Evolutionary conservation across 1,284 basidiomycete genomes (phyloP).

Genomic region (Quambalaria eucalypti): DNA sequence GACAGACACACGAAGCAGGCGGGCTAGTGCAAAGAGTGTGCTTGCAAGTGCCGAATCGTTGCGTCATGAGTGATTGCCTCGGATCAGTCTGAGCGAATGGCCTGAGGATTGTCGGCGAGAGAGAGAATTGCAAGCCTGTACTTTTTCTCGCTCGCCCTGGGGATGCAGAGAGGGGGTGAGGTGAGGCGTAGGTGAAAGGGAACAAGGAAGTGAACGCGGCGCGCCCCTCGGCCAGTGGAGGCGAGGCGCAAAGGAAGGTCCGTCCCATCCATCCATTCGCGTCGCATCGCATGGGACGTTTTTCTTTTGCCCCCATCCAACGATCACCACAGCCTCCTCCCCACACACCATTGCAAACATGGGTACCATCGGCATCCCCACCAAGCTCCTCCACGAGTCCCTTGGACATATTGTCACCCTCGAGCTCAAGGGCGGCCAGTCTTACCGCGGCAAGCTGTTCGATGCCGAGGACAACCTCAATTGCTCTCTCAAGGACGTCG

Average conservation of each 20-base stretch:
- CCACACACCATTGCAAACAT: too few species aligned
- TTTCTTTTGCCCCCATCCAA: background rate
- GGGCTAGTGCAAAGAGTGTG: too few species aligned
- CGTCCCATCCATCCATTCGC: background rate
- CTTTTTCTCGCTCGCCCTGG: too few species aligned
- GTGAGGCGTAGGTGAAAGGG: too few species aligned
- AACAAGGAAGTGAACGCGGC: too few species aligned
- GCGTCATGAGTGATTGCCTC: too few species aligned
- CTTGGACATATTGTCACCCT: slow-evolving; percentile 94
- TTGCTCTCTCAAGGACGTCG: slow-evolving; percentile 91
- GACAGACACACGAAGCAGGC: too few species aligned
- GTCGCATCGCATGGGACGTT: background rate
- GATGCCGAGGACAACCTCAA: slow-evolving; percentile 98
- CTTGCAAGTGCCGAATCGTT: too few species aligned
- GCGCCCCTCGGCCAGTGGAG: slow-evolving; percentile 53
- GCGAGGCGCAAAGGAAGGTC: background rate
- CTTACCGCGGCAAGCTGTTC: slow-evolving; percentile 92
- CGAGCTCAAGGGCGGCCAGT: slow-evolving; percentile 92
- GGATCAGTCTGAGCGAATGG: too few species aligned
- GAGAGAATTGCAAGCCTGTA: too few species aligned
- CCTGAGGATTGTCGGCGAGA: too few species aligned
- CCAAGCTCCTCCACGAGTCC: slow-evolving; percentile 51
- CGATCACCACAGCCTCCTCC: background rate
- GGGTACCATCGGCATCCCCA: slow-evolving; percentile 39
- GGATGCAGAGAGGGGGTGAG: too few species aligned